Base-by-base conservation (phyloP, 192 early-diverging fungal genomes). In the Entomortierella parvispora region DNA sequence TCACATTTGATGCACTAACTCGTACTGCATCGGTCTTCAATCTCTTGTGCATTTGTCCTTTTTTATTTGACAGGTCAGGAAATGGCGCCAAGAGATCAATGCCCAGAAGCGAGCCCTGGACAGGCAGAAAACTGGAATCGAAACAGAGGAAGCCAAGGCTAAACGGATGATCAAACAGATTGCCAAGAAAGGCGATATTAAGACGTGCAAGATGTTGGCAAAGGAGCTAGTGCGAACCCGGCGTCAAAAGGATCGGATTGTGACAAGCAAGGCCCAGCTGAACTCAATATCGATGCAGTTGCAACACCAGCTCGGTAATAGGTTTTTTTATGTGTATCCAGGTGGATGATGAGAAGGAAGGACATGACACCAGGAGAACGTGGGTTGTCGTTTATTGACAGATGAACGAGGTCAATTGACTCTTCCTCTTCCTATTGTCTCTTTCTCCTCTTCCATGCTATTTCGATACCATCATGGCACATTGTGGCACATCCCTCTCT, bases 281-380 rank as follows among this genome's bases (percentile, higher is more conserved):
- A 95, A 94, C 80, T 95, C 94, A 22, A 90, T 99, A 46, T 71
- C 83, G 11, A 90, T 98, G 92, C 92, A 96, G 71, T 83, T 99
- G 34, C 87, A 94, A 64, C 91, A 93, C 65, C 94, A 96, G 81
- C 79, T 93, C 20, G 89, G 95, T 96, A 85, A 51, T 48, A 10
- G 45, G 8, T 57, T 40, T 65, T 28, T 12, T 55, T 10, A 55
- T 28, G 12, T 26, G 32, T 7, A 42, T 23, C n/a, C n/a, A 20
- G 7, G 18, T 32, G 25, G 6, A 11, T 62, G 29, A 47, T 49
- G 45, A 12, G 11, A 34, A 32, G 5, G 10, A 47, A 5, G 12
- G 45, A 4, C 11, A 11, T n/a, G 9, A 33, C 0, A 20, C 22
- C 54, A 29, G 9, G 4, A 43, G 11, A 43, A 7, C 4, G 17